phyloP scores from a whole-genome alignment of 345 rosid species.

The Hibiscus syriacus region DNA sequence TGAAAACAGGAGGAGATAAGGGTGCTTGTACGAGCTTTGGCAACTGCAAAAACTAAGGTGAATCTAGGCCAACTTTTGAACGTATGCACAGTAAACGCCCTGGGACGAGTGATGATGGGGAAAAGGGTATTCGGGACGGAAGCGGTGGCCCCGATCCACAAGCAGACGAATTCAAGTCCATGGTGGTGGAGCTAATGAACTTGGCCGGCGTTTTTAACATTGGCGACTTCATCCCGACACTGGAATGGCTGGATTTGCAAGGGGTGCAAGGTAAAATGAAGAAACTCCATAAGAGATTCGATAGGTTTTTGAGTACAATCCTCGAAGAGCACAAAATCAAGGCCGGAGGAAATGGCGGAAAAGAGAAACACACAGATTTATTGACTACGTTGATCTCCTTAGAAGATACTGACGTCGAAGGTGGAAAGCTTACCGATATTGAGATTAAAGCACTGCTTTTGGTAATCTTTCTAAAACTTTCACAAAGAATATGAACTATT shows the following conservation, averaged over 20 bases:
- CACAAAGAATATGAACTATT: too few species aligned
- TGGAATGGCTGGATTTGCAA: conserved; percentile 82
- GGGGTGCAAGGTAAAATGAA: conserved; percentile 83
- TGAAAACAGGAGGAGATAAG: conserved; percentile 51
- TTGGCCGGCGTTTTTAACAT: conserved; percentile 79
- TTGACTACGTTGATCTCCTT: conserved; percentile 57
- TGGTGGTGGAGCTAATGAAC: conserved; percentile 85
- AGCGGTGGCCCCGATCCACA: conserved; percentile 40
- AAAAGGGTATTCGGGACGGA: conserved; percentile 56
- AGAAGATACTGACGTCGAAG: conserved; percentile 41
- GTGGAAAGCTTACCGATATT: conserved; percentile 54
- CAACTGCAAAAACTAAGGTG: conserved; percentile 25
- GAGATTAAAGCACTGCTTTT: conserved; percentile 80
- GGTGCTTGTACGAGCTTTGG: conserved; percentile 38
- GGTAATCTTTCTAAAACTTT: too few species aligned
- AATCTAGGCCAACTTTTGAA: conserved; percentile 57
- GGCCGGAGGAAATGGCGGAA: conserved; percentile 10
- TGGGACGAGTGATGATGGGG: conserved; percentile 80
- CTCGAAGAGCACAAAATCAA: conserved; percentile 51
- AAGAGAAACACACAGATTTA: conserved; percentile 34
- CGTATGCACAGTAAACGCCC: conserved; percentile 64
- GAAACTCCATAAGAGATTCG: conserved; percentile 70
- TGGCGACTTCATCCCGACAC: conserved; percentile 73
- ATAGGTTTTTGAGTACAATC: conserved; percentile 47
- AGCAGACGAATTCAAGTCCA: conserved; percentile 81